Percentiles rank a stretch among this genome's conserved stretches.
Conservation (phyloP, 768 basidiomycete species). For the Mycena kentingensis region DNA sequence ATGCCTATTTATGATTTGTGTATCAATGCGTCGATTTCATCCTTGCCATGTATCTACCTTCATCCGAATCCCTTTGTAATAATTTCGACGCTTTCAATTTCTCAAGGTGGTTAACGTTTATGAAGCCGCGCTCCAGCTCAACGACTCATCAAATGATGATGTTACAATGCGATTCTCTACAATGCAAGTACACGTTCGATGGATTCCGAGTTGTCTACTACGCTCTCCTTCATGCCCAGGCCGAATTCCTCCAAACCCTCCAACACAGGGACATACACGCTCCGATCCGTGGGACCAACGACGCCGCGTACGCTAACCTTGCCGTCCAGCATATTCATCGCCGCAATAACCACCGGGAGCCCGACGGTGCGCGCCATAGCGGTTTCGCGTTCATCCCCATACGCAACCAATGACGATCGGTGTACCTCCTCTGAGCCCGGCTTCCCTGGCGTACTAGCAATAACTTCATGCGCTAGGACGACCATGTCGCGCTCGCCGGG, state of each 20-base stretch:
- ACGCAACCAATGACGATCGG: conserved; percentile 65
- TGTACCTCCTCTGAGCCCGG: conserved; percentile 50
- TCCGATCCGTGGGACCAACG: conserved; percentile 60
- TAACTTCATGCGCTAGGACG: conserved; percentile 81
- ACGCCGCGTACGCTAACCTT: conserved; percentile 58
- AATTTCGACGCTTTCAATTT: too few relatives aligned
- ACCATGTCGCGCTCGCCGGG: conserved; percentile 84
- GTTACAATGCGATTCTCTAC: too few relatives aligned
- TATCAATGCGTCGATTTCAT: too few relatives aligned
- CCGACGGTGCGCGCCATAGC: conserved; percentile 95
- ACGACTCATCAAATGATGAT: too few relatives aligned
- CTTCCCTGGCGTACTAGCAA: conserved; percentile 38
- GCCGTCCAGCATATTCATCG: conserved; percentile 70
- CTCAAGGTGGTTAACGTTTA: too few relatives aligned
- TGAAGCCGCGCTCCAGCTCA: too few relatives aligned
- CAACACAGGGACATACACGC: conserved; percentile 66
- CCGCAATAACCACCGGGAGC: conserved; percentile 83
- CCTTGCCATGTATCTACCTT: too few relatives aligned
- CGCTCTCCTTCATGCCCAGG: conserved; percentile 48
- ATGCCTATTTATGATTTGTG: too few relatives aligned
- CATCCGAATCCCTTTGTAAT: too few relatives aligned
- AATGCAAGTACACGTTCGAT: too few relatives aligned
- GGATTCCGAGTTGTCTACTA: conserved; percentile 19
- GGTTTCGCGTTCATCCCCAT: conserved; percentile 55
- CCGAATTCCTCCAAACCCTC: conserved; percentile 57